Conservation (phyloP, 495 filamentous ascomycete species). For the Pyrenula massariospora region DNA sequence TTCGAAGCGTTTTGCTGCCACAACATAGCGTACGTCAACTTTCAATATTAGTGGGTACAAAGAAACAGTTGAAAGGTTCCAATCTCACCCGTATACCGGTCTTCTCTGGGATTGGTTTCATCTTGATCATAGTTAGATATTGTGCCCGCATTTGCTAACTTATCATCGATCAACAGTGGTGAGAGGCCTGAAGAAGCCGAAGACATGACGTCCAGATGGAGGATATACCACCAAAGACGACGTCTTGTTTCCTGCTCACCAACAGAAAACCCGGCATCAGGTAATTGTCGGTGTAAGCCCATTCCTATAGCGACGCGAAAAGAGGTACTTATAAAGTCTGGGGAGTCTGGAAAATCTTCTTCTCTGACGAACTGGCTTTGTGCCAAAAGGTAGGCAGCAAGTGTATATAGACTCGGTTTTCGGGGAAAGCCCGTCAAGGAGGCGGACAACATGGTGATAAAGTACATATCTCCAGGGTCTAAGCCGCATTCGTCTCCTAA, state of each 20-base stretch:
- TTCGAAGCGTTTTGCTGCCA: not conserved
- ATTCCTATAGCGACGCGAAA: not conserved
- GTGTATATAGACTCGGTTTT: not conserved
- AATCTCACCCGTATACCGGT: not conserved
- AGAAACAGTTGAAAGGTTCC: not conserved
- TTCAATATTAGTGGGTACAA: not conserved
- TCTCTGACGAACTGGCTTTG: not conserved
- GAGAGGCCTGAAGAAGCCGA: not conserved
- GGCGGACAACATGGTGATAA: not conserved
- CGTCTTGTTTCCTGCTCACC: not conserved
- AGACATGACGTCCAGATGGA: not conserved
- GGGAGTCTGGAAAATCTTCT: not conserved
- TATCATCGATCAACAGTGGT: not conserved
- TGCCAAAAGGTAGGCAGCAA: not conserved
- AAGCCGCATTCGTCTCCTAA: not conserved
- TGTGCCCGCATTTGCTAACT: not conserved
- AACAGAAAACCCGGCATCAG: not conserved
- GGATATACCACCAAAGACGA: not conserved
- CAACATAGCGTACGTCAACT: not conserved
- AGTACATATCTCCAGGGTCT: not conserved
- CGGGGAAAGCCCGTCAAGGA: not conserved
- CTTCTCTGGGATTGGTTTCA: not conserved
- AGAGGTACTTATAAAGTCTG: not conserved
- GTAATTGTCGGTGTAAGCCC: not conserved
- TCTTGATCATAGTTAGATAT: not conserved